A percentile compares a stretch with the other conserved stretches of the same genome.
phyloP scores from a whole-genome alignment of 106 monocot genomes.

The Platanthera guangdongensis region DNA sequence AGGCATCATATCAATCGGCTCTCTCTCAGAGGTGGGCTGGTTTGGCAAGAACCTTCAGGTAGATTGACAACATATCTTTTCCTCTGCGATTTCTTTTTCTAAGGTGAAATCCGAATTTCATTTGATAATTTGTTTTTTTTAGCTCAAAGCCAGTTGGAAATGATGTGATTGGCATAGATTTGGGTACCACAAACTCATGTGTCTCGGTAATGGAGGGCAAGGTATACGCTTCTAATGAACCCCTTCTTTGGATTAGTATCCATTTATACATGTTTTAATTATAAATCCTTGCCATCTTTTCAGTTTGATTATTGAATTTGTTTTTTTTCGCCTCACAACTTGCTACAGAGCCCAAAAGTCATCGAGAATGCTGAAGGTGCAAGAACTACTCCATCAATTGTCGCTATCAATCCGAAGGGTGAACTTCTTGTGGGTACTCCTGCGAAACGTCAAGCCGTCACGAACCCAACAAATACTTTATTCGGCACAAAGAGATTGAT shows the following conservation, averaged over 20 bases:
- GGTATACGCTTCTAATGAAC: constrained; percentile 21
- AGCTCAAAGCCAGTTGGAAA: constrained; percentile 54
- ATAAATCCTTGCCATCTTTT: not conserved
- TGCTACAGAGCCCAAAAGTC: constrained; percentile 41
- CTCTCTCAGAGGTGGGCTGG: constrained; percentile 4
- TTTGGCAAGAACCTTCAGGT: constrained; percentile 11
- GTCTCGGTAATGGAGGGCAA: constrained; percentile 86
- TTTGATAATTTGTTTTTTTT: not conserved
- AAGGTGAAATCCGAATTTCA: not conserved
- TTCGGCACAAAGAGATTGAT: constrained; percentile 64
- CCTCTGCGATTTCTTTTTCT: not conserved
- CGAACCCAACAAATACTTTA: constrained; percentile 55
- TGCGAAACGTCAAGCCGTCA: constrained; percentile 64
- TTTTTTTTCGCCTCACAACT: not conserved
- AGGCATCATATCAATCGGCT: constrained; percentile 5
- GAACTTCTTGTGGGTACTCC: constrained; percentile 51
- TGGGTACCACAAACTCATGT: constrained; percentile 88
- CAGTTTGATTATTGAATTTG: not conserved
- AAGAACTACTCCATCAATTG: constrained; percentile 64
- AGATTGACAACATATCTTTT: not conserved
- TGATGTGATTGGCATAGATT: constrained; percentile 68
- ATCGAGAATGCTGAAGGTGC: constrained; percentile 70
- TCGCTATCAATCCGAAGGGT: constrained; percentile 50
- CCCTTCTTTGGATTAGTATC: not conserved
- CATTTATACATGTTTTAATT: not conserved